Base-by-base conservation (phyloP, 371 early-diverging fungal genomes). In the Haplosporangium sp. region DNA sequence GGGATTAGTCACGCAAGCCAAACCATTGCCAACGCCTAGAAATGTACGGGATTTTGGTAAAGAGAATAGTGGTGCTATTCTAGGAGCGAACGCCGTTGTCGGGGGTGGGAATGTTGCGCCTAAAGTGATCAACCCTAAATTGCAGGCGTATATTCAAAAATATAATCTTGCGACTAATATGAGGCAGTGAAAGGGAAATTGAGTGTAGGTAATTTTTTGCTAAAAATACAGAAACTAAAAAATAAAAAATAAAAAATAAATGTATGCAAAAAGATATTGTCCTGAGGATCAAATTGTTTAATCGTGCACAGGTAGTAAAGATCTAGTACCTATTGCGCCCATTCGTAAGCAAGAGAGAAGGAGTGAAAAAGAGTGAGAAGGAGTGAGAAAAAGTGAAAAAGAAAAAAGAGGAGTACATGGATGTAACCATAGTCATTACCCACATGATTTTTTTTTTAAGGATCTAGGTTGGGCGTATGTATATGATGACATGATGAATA, bases 111-210 rank as follows among this genome's bases (percentile, higher is more conserved):
- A 27, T n/a, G 57, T 47, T 19, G 64, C 64, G 8, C 59, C 61
- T 27, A 82, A 82, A 56, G 67, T 39, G 7, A 67, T 82, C 27
- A 82, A 82, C 40, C 82, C 82, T 2, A 71, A 66, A 38, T 57
- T 82, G 27, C 82, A 82, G 42, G 82, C 52, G 15, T 82, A 82
- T 47, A 82, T 82, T 56, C 82, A 76, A 42, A 82, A 76, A 63
- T 82, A 82, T 9, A 82, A 82, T 58, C 67, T 69, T 15, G 82
- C 82, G 1, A 67, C 72, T 9, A 79, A 63, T 55, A 69, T 71
- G 39, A 64, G 70, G 27, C 20, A 63, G 4, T 64, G 34, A 61
- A 42, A 27, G 27, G 27, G 27, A 27, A 0, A 27, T 27, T 27
- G 3, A 60, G 17, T 48, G 13, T 45, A 45, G 15, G 45, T 10